phyloP scores from a whole-genome alignment of 495 filamentous ascomycete genomes.

The Trypethelium eluteriae region DNA sequence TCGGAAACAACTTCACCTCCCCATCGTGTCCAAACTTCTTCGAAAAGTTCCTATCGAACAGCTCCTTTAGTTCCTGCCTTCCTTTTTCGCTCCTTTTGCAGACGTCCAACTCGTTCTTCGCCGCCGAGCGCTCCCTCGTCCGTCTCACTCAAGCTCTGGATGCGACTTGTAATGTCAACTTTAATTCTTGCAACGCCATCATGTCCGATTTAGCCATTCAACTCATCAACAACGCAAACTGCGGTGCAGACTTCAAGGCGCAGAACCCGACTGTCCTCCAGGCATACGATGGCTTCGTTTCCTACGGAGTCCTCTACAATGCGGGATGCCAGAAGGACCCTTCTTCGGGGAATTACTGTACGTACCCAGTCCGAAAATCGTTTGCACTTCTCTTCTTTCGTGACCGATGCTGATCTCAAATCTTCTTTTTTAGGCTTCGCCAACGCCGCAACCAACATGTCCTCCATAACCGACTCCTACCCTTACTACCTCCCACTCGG shows the following conservation, averaged over 20 bases:
- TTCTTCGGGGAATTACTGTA: constrained; percentile 51
- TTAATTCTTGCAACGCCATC: constrained; percentile 49
- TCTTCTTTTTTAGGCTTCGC: constrained; percentile 51
- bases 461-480: constrained; percentile 59
- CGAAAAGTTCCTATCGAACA: constrained; percentile 53
- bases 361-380: constrained; percentile 25
- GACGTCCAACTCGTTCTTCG: constrained; percentile 70
- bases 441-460: constrained; percentile 68
- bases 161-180: constrained; percentile 58
- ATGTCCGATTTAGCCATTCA: constrained; percentile 53
- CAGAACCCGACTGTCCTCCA: constrained; percentile 62
- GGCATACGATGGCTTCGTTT: constrained; percentile 63
- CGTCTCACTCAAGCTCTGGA: constrained; percentile 63
- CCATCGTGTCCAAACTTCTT: constrained; percentile 60
- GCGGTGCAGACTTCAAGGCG: constrained; percentile 58
- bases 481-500: constrained; percentile 82
- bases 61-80: constrained; percentile 59
- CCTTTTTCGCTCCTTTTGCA: constrained; percentile 68
- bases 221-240: constrained; percentile 52
- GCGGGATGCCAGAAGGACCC: constrained; percentile 64
- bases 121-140: constrained; percentile 55
- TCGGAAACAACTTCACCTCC: constrained; percentile 61
- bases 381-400: neutral
- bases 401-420: too few relatives aligned
- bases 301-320: constrained; percentile 68